Evolutionary conservation across 306 rosid genomes (phyloP).

Genomic region (Castanospermum australe): DNA sequence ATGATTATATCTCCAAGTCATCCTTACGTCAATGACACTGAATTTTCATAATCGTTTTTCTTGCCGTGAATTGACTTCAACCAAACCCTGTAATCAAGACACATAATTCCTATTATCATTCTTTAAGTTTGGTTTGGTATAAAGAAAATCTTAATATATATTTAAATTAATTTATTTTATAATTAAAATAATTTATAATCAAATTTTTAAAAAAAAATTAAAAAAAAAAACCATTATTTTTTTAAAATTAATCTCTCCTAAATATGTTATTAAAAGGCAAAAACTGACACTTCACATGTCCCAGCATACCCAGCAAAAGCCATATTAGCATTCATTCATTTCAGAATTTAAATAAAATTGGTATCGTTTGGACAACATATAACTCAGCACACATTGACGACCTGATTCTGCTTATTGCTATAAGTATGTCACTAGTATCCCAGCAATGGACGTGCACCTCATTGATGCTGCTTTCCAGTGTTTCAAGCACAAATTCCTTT

Average conservation of each 20-base stretch:
- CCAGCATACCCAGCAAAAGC: neutral
- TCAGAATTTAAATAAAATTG: neutral
- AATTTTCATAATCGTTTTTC: neutral
- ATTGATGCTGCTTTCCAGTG: neutral
- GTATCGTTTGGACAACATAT: neutral
- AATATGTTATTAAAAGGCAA: no score
- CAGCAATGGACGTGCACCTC: neutral
- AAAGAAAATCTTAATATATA: neutral
- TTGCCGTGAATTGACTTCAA: neutral
- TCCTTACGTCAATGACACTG: neutral
- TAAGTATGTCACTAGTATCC: neutral
- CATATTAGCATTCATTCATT: neutral
- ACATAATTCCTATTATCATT: neutral
- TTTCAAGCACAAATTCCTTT: neutral
- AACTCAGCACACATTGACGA: neutral
- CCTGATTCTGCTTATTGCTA: neutral
- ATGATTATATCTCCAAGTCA: neutral
- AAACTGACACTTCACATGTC: neutral
- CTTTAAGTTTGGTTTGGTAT: neutral
- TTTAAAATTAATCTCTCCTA: no score
- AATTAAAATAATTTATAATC: no score
- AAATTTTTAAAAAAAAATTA: no score
- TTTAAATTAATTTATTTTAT: no score
- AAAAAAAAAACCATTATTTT: no score
- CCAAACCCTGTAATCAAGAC: neutral